These are phyloP conservation scores for sweet orange (Citrus sinensis) DNA, from an alignment of 345 rosid genomes.

Conservation along the genomic window DVS_A1.0 CM039169.1:26490501-26491000, in stretches of 20 bases:
- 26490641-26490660: slow-evolving; percentile 79
- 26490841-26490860: neutral
- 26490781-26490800: neutral
- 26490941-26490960: neutral
- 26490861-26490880: neutral
- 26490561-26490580: slow-evolving; percentile 2
- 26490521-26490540: slow-evolving; percentile 87
- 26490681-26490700: slow-evolving; percentile 18
- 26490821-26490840: neutral
- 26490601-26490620: neutral
- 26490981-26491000: neutral
- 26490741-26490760: neutral
- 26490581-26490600: neutral
- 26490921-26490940: neutral
- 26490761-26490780: neutral
- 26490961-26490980: neutral
- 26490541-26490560: slow-evolving; percentile 97
- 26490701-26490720: neutral
- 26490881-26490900: neutral
- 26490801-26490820: neutral
- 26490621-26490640: slow-evolving; percentile 35
- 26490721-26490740: neutral
- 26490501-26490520: slow-evolving; percentile 93
- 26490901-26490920: neutral
- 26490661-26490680: slow-evolving; percentile 85